Percentiles rank a stretch among this genome's conserved stretches.
Conservation (phyloP, 75 land plant species). For the Cupressus sempervirens region DNA sequence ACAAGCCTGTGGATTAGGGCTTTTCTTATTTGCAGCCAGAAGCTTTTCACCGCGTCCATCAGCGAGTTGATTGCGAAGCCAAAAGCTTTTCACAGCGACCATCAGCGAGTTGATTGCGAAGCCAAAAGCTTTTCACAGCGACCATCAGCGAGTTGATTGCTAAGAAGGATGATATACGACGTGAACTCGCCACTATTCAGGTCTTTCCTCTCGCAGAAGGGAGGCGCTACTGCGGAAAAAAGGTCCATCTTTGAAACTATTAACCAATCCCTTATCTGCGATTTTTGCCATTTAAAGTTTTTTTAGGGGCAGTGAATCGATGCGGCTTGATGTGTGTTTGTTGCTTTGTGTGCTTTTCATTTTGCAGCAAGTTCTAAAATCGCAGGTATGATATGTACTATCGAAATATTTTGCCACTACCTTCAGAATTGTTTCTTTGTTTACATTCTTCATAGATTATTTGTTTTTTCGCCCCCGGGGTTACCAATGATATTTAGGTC, state of each 20-base stretch:
- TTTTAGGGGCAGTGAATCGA: neutral
- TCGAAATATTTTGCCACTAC: neutral
- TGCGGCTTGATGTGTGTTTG: neutral
- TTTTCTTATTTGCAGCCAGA: no score
- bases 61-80: neutral
- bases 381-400: neutral
- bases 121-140: neutral
- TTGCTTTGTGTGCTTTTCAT: neutral
- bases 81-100: no score
- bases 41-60: neutral
- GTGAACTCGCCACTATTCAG: constrained; percentile 93
- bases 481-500: neutral
- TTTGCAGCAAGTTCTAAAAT: neutral
- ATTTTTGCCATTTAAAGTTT: neutral
- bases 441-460: neutral
- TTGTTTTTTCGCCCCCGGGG: neutral
- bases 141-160: neutral
- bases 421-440: neutral
- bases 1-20: no score
- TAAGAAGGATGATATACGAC: constrained; percentile 52
- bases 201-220: constrained; percentile 96
- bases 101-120: neutral
- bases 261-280: neutral
- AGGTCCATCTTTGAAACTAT: constrained; percentile 20
- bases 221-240: constrained; percentile 60